Evolutionary conservation across 257 asterid species (phyloP).

Genomic region (Echium plantagineum): DNA sequence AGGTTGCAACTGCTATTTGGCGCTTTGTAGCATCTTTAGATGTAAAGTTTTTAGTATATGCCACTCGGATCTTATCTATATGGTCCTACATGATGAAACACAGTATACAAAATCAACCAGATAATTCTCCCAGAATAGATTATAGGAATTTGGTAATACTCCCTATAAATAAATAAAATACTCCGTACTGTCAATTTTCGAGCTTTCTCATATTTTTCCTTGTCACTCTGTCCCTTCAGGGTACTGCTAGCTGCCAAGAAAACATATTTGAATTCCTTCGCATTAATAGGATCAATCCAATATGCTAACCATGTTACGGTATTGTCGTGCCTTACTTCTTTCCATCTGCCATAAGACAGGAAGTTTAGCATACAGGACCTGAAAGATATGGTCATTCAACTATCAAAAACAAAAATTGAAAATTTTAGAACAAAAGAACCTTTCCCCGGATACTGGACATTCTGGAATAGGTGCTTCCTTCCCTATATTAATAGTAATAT

Average conservation of each 20-base stretch:
- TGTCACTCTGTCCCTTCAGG: constrained; percentile 95
- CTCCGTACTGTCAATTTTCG: constrained; percentile 63
- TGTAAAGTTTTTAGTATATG: constrained; percentile 66
- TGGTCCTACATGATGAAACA: constrained; percentile 44
- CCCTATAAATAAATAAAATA: constrained; percentile 6
- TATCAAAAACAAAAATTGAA: constrained; percentile 1
- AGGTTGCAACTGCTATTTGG: constrained; percentile 96
- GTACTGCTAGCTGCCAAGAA: constrained; percentile 92
- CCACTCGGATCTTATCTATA: constrained; percentile 59
- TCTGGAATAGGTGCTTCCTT: constrained; percentile 84
- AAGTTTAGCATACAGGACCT: constrained; percentile 4
- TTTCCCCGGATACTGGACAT: constrained; percentile 90
- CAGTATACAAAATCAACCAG: constrained; percentile 17
- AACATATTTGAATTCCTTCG: constrained; percentile 80
- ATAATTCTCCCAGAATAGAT: not conserved
- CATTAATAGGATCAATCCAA: constrained; percentile 94
- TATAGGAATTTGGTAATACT: constrained; percentile 1
- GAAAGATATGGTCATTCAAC: constrained; percentile 6
- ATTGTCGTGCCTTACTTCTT: constrained; percentile 84
- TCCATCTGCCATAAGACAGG: constrained; percentile 59
- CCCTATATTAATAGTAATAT: constrained; percentile 86
- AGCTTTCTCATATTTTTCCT: constrained; percentile 94
- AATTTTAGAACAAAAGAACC: constrained; percentile 26
- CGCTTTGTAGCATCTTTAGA: constrained; percentile 68
- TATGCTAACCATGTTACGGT: constrained; percentile 97